Conservation (phyloP, 2,329 filamentous ascomycete species). For the Aspergillus tubingensis region DNA sequence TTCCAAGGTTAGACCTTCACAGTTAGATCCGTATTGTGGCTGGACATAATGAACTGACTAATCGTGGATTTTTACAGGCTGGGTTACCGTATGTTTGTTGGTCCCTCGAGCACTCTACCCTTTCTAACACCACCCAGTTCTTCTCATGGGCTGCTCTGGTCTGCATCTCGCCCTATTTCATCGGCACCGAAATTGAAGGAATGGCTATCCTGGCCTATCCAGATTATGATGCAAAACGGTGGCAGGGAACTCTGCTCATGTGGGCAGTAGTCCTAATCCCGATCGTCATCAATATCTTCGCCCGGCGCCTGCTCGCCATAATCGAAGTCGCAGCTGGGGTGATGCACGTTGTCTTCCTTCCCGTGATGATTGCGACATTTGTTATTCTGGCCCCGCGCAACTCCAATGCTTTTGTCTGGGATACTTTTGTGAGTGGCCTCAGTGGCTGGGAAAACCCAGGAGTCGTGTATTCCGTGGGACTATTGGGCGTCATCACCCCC, state of each 20-base stretch:
- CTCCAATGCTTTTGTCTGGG: constrained; percentile 25
- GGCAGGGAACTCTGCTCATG: constrained; percentile 51
- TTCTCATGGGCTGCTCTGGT: constrained; percentile 33
- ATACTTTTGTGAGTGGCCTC: constrained; percentile 25
- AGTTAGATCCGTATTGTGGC: background rate
- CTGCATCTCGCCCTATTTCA: constrained; percentile 29
- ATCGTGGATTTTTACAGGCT: constrained; percentile 3
- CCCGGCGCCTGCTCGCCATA: constrained; percentile 14
- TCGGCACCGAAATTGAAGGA: constrained; percentile 38
- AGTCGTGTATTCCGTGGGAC: constrained; percentile 20
- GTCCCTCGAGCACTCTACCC: too few relatives aligned
- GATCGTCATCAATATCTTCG: constrained; percentile 54
- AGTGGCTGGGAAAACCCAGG: constrained; percentile 28
- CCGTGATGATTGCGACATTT: constrained; percentile 24
- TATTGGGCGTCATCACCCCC: constrained; percentile 16
- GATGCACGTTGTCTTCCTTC: constrained; percentile 28
- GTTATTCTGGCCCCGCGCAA: constrained; percentile 26
- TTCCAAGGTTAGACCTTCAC: constrained; percentile 18
- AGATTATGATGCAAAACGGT: constrained; percentile 26
- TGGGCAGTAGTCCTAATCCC: constrained; percentile 51
- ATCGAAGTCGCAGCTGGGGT: constrained; percentile 19
- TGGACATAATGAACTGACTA: background rate
- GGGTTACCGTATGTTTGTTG: constrained; percentile 13
- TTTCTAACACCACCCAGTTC: constrained; percentile 6
- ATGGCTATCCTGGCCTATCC: constrained; percentile 34